Conservation (phyloP, 768 basidiomycete species). For the Leucogyrophana mollusca region DNA sequence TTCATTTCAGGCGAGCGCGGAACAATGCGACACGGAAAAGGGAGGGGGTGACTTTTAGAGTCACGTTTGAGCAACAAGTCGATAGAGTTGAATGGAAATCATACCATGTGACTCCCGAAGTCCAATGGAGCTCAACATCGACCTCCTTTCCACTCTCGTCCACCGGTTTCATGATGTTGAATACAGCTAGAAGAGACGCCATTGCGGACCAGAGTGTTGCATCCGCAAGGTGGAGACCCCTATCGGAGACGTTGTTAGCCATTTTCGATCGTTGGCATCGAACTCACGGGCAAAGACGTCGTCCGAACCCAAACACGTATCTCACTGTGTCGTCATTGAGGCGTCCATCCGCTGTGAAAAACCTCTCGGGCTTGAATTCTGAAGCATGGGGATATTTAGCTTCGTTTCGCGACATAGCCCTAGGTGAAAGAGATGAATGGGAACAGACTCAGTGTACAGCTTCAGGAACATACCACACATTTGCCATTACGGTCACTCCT, state of each 20-base stretch:
- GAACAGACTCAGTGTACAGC: too few species aligned
- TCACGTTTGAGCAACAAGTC: not conserved
- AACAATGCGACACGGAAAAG: constrained; percentile 19
- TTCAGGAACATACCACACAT: constrained; percentile 3
- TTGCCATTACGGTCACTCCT: not conserved
- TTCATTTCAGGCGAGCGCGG: constrained; percentile 11
- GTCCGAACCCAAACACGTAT: not conserved
- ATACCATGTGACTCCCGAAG: constrained; percentile 23
- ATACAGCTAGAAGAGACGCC: constrained; percentile 19
- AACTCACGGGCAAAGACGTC: not conserved
- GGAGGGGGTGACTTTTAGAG: constrained; percentile 17
- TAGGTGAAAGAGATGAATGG: not conserved
- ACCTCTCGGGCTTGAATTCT: not conserved
- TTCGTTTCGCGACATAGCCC: constrained; percentile 4
- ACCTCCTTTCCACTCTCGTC: constrained; percentile 30
- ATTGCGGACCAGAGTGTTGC: constrained; percentile 1
- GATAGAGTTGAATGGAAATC: not conserved
- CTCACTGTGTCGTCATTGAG: not conserved
- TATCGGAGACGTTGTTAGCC: too few species aligned
- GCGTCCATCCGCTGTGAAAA: not conserved
- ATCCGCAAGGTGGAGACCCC: not conserved
- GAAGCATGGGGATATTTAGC: not conserved
- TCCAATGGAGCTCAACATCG: constrained; percentile 21
- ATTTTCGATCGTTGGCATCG: too few species aligned
- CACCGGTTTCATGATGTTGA: constrained; percentile 27